Conservation (phyloP, 2,329 filamentous ascomycete genomes). For the Escovopsis sp. region DNA sequence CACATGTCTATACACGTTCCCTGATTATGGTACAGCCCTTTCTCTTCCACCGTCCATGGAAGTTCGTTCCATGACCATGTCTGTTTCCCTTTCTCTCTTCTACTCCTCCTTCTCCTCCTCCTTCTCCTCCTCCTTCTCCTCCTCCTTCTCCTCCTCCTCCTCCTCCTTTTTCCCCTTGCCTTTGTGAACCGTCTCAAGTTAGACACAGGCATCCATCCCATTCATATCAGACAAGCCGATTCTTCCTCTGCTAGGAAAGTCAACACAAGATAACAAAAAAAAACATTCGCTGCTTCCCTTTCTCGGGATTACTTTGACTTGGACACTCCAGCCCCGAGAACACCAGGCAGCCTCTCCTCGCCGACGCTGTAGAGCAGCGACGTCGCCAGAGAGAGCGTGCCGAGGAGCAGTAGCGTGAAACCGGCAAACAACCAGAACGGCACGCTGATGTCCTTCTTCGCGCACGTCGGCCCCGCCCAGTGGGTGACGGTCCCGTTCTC, state of each 20-base stretch:
- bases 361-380: slow-evolving; percentile 72
- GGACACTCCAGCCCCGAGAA: slow-evolving; percentile 89
- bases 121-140: not conserved
- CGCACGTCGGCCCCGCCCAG: slow-evolving; percentile 77
- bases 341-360: slow-evolving; percentile 74
- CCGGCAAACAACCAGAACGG: slow-evolving; percentile 78
- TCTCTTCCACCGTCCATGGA: not conserved
- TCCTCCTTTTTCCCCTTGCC: not conserved
- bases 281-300: not conserved
- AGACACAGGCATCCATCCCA: no score
- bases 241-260: not conserved
- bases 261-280: no score
- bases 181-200: not conserved
- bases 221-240: not conserved
- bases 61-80: no score
- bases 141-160: not conserved
- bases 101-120: not conserved
- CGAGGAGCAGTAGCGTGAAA: slow-evolving; percentile 55
- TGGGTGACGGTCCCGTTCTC: slow-evolving; percentile 46
- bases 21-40: not conserved
- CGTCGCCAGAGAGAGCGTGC: slow-evolving; percentile 54
- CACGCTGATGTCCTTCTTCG: slow-evolving; percentile 80
- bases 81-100: no score
- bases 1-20: not conserved
- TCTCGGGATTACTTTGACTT: slow-evolving; percentile 39